A percentile compares a stretch with the other conserved stretches of the same genome.
Conservation (phyloP, 148 eudicot genomes). For the Camellia sinensis region DNA sequence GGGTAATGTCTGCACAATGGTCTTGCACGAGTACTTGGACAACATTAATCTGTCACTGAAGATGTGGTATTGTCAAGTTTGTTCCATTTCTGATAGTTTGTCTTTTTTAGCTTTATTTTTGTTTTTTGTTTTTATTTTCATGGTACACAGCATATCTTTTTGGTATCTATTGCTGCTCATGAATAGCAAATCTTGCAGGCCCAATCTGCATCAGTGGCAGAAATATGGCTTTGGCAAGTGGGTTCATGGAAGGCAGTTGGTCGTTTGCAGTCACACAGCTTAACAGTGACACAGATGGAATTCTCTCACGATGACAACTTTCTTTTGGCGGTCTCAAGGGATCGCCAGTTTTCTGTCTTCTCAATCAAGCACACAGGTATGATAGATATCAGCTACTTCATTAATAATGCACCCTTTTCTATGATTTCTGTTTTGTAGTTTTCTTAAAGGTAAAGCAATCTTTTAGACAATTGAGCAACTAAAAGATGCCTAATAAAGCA, state of each 20-base stretch:
- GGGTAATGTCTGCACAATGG: background rate
- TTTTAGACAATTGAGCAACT: background rate
- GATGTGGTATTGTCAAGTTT: background rate
- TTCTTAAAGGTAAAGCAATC: background rate
- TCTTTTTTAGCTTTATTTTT: background rate
- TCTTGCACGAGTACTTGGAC: background rate
- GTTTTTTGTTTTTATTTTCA: background rate
- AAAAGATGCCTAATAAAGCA: background rate
- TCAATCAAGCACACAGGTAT: constrained; percentile 63
- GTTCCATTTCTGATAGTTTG: background rate
- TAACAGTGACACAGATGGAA: constrained; percentile 91
- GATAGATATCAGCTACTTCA: background rate
- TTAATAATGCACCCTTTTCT: background rate
- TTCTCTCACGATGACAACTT: constrained; percentile 84
- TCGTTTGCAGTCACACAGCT: constrained; percentile 82
- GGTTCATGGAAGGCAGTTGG: constrained; percentile 95
- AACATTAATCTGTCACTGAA: background rate
- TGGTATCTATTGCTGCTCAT: background rate
- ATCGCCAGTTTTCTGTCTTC: constrained; percentile 85
- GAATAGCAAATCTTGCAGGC: constrained; percentile 50
- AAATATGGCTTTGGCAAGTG: constrained; percentile 97
- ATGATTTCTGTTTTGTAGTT: background rate
- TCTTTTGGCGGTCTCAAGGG: constrained; percentile 90
- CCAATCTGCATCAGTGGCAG: constrained; percentile 79
- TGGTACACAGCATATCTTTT: background rate